phyloP scores from a whole-genome alignment of 2,329 filamentous ascomycete genomes.

The Geosmithia flava region DNA sequence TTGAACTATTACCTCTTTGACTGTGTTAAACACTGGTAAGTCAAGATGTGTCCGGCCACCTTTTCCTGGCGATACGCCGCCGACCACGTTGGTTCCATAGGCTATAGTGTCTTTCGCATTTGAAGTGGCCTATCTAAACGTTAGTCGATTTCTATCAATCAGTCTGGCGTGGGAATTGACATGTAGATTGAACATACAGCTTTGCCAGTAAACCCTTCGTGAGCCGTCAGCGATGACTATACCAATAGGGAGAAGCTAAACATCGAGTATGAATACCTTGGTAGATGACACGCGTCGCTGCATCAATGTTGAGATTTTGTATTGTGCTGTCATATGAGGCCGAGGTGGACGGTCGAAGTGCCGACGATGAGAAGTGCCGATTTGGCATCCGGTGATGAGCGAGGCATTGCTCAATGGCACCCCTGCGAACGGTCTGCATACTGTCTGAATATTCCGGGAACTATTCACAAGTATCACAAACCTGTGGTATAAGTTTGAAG shows the following conservation, averaged over 20 bases:
- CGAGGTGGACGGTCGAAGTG: not conserved
- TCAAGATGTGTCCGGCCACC: slow-evolving; percentile 17
- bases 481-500: too few relatives aligned
- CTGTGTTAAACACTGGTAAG: slow-evolving; percentile 21
- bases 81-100: slow-evolving; percentile 24
- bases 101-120: slow-evolving; percentile 24
- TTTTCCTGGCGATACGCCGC: slow-evolving; percentile 24
- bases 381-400: not conserved
- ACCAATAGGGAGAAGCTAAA: not conserved
- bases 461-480: too few relatives aligned
- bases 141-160: slow-evolving; percentile 1
- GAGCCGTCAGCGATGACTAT: not conserved
- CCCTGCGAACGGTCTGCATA: not conserved
- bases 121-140: slow-evolving; percentile 15
- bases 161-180: not conserved
- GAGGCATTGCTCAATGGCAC: not conserved
- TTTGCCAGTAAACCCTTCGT: slow-evolving; percentile 21
- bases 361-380: not conserved
- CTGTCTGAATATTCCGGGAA: too few relatives aligned
- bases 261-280: slow-evolving; percentile 6
- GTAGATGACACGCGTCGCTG: slow-evolving; percentile 19
- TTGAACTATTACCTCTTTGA: slow-evolving; percentile 14
- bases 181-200: slow-evolving; percentile 12
- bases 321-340: slow-evolving; percentile 16
- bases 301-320: slow-evolving; percentile 13